Conservation (phyloP, 495 filamentous ascomycete genomes). For the Aspergillus wentii region DNA sequence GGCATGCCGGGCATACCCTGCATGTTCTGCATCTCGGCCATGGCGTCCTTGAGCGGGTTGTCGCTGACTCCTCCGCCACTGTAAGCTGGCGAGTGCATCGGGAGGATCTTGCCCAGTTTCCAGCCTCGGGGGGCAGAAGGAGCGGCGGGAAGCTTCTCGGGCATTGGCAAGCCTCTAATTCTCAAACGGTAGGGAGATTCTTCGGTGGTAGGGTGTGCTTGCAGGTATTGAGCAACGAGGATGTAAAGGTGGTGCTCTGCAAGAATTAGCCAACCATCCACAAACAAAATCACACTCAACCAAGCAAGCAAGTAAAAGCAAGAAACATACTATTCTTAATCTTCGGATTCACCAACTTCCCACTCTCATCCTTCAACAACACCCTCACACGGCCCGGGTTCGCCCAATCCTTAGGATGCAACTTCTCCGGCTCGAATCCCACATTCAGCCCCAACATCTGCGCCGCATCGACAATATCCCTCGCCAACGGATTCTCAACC, state of each 20-base stretch:
- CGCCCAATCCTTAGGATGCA: constrained; percentile 94
- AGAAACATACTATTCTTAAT: constrained; percentile 71
- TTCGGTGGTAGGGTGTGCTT: constrained; percentile 68
- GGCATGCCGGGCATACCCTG: constrained; percentile 50
- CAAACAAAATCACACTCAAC: neutral
- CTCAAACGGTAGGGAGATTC: constrained; percentile 60
- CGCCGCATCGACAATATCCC: constrained; percentile 84
- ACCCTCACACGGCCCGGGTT: constrained; percentile 90
- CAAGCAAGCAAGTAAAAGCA: constrained; percentile 6
- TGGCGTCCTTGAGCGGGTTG: constrained; percentile 95
- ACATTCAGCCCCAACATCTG: constrained; percentile 65
- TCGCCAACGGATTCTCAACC: constrained; percentile 79
- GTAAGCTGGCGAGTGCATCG: constrained; percentile 81
- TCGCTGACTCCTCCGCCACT: constrained; percentile 93
- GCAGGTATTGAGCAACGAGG: constrained; percentile 68
- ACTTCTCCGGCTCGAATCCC: constrained; percentile 85
- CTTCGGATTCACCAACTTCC: constrained; percentile 37
- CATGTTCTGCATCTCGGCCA: constrained; percentile 79
- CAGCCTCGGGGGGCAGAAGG: constrained; percentile 83
- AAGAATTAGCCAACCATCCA: constrained; percentile 1
- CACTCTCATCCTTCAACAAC: constrained; percentile 56
- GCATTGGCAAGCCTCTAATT: constrained; percentile 62
- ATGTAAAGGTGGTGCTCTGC: constrained; percentile 80
- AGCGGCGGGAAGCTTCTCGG: constrained; percentile 58
- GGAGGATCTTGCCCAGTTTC: constrained; percentile 82